Base-by-base conservation (phyloP, 2,329 filamentous ascomycete genomes). In the Phialophora macrospora region DNA sequence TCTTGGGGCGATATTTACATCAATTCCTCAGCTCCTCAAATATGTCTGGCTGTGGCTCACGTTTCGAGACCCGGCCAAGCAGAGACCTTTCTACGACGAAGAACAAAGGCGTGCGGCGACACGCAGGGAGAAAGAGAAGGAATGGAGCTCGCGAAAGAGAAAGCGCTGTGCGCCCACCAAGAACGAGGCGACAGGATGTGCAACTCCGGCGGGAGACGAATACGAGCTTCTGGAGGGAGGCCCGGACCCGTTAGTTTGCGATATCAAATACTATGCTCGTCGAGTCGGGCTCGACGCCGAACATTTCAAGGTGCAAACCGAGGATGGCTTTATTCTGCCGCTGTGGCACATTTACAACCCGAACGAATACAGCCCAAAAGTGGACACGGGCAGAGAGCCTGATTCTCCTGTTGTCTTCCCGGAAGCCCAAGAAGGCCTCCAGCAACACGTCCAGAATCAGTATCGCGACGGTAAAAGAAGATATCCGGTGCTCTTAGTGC, bases 261-360 rank as follows among this genome's bases (percentile, higher is more conserved):
- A 97, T 72, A 86, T 93, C 22, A 84, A 85, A 2, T 95, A 97
- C 75, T 97, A 98, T 75, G 93, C 94, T 1, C 85, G 91, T 22
- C 84, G 93, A 12, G 92, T 97, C 14, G 94, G 94, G 0, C 83
- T 98, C 0, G 92, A 97, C 67, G 86, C 92, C 26, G 93, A 97
- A 74, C 85, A 85, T 9, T 91, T 92, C 73, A 83, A 91, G 57
- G 93, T 97, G 0, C 90, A 96, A 76, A 97, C 94, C 0, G 93
- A 97, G 75, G 94, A 98, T 73, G 93, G 93, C 0, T 97, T 97
- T 75, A 87, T 97, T 54, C 90, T 97, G 68, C 87, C 90, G 24
- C 82, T 97, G 1, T 96, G 91, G 89, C 94, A 97, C 76, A 83
- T 97, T 28, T 96, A 91, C 75, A 90, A 97, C 69, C 94, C 94